Percentiles rank a stretch among this genome's conserved stretches.
These are phyloP conservation scores for Hyaloscypha variabilis DNA, from an alignment of 495 filamentous ascomycete genomes.

Conservation along the genomic window DNA sequence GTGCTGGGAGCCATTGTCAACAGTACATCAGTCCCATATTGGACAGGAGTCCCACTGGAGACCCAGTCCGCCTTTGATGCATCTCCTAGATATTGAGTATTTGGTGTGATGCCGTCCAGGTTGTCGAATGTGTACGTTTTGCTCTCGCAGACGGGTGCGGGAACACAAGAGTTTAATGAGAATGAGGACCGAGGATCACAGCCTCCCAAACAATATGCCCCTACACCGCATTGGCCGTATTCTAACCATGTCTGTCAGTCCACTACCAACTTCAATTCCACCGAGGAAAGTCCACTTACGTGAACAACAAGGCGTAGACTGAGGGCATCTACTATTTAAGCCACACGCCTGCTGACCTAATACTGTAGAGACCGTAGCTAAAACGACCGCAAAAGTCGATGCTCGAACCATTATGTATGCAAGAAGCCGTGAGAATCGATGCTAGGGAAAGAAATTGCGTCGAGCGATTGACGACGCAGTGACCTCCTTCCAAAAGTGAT, in stretches of 20 bases:
- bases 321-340: conserved; percentile 68
- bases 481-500: neutral
- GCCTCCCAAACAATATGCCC: conserved; percentile 94
- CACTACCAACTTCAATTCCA: conserved; percentile 30
- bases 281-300: conserved; percentile 59
- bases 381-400: conserved; percentile 28
- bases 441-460: neutral
- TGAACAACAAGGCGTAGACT: conserved; percentile 84
- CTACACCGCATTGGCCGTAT: conserved; percentile 91
- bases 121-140: conserved; percentile 71
- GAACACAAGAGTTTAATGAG: conserved; percentile 82
- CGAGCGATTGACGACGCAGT: neutral
- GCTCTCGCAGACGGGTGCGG: conserved; percentile 78
- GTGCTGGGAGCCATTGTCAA: conserved; percentile 86
- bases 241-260: conserved; percentile 51
- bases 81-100: conserved; percentile 85
- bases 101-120: conserved; percentile 67
- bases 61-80: conserved; percentile 82
- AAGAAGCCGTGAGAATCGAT: neutral
- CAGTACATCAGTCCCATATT: conserved; percentile 64
- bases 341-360: conserved; percentile 49
- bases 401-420: conserved; percentile 32
- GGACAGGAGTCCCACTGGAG: conserved; percentile 71
- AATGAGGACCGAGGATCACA: conserved; percentile 87
- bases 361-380: conserved; percentile 35